A percentile compares a stretch with the other conserved stretches of the same genome.
Conservation (phyloP, 1,284 basidiomycete species). For the Ceratobasidium sp. region DNA sequence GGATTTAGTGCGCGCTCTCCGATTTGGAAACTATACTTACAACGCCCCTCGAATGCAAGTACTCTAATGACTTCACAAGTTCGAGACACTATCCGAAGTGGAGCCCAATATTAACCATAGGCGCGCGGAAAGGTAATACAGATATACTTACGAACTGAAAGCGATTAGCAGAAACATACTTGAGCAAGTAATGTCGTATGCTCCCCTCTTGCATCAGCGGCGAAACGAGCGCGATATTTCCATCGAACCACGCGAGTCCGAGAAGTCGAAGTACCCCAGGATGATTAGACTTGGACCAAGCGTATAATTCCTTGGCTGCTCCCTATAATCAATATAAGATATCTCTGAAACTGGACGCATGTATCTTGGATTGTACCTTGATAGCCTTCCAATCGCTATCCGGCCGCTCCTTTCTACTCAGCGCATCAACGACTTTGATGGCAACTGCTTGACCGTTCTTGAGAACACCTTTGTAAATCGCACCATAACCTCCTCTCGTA, state of each 20-base stretch:
- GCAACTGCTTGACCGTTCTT: background rate
- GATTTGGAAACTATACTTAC: background rate
- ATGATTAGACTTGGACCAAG: constrained; percentile 14
- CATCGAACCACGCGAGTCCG: constrained; percentile 2
- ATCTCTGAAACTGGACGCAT: background rate
- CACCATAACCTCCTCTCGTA: background rate
- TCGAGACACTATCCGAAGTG: constrained; percentile 15
- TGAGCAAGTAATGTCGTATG: background rate
- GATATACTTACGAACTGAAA: constrained; percentile 1
- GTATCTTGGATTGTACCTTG: background rate
- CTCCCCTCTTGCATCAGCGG: constrained; percentile 8
- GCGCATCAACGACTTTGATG: background rate
- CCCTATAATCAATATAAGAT: background rate
- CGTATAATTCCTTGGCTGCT: constrained; percentile 12
- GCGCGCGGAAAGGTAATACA: background rate
- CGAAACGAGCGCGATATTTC: constrained; percentile 1
- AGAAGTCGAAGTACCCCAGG: background rate
- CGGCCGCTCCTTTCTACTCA: background rate
- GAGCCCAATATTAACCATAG: too few relatives aligned
- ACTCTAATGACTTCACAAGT: background rate
- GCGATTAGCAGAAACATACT: background rate
- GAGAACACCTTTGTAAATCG: background rate
- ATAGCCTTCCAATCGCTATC: background rate
- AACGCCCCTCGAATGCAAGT: background rate
- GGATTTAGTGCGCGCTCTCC: background rate